Percentiles rank a stretch among this genome's conserved stretches.
phyloP scores from a whole-genome alignment of 2,329 filamentous ascomycete genomes.

The Aspergillus quadricinctus region DNA sequence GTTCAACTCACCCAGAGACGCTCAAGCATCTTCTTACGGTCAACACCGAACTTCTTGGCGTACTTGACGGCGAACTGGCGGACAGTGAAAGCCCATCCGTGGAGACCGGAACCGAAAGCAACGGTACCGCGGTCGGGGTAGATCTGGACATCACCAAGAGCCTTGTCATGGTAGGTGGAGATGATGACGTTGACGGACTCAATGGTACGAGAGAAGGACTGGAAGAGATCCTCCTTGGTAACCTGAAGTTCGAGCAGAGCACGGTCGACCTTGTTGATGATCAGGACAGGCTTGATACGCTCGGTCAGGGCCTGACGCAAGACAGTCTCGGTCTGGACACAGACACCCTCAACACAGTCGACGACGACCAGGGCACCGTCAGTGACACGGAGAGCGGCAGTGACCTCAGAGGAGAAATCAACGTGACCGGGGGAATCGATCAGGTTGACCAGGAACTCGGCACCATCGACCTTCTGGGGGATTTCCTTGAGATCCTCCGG shows the following conservation, averaged over 20 bases:
- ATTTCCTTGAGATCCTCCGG: constrained; percentile 93
- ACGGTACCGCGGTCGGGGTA: constrained; percentile 97
- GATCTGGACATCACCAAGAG: constrained; percentile 95
- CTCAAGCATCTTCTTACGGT: constrained; percentile 99
- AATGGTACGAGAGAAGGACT: constrained; percentile 98
- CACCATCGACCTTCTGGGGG: constrained; percentile 78
- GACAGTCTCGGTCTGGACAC: constrained; percentile 99
- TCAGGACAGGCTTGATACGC: constrained; percentile 99
- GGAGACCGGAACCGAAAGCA: constrained; percentile 98
- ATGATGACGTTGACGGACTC: constrained; percentile 99
- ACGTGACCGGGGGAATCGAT: constrained; percentile 99
- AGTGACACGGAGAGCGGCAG: constrained; percentile 98
- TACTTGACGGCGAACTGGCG: constrained; percentile 95
- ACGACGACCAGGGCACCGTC: constrained; percentile 99
- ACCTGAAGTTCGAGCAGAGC: constrained; percentile 98
- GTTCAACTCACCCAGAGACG: constrained; percentile 79
- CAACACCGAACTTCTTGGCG: constrained; percentile 99
- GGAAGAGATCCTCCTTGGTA: constrained; percentile 98
- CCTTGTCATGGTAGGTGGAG: constrained; percentile 96
- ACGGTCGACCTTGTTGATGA: constrained; percentile 99
- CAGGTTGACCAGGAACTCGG: constrained; percentile 99
- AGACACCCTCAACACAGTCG: constrained; percentile 99
- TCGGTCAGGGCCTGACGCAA: constrained; percentile 98
- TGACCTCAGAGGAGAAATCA: constrained; percentile 99
- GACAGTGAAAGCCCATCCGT: constrained; percentile 99